Evolutionary conservation across 495 filamentous ascomycete species (phyloP).

Genomic region (Aspergillus conjunctus): DNA sequence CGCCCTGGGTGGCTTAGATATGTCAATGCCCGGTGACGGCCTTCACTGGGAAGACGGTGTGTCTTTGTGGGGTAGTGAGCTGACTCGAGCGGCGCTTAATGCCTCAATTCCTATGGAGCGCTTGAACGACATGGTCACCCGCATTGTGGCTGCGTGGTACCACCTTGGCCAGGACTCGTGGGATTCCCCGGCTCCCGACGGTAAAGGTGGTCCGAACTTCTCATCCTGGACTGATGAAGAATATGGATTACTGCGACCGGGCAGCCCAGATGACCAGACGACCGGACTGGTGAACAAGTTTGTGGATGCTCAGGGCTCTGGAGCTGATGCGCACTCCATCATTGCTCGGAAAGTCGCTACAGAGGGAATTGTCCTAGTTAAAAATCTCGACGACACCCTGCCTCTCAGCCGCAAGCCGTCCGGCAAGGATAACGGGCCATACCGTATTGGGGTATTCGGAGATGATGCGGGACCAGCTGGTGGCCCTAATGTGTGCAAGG

Average conservation of each 20-base stretch:
- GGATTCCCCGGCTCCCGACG: conserved; percentile 55
- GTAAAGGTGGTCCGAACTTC: conserved; percentile 80
- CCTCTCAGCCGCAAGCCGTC: conserved; percentile 62
- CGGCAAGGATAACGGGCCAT: conserved; percentile 38
- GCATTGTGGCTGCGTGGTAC: conserved; percentile 92
- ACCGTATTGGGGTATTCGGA: conserved; percentile 76
- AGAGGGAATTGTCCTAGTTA: conserved; percentile 84
- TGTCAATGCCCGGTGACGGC: conserved; percentile 96
- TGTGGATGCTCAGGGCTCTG: conserved; percentile 65
- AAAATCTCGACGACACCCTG: conserved; percentile 67
- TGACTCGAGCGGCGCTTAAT: conserved; percentile 80
- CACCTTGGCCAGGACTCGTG: conserved; percentile 81
- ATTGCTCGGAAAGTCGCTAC: conserved; percentile 74
- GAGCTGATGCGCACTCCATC: conserved; percentile 64
- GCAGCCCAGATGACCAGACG: conserved; percentile 57
- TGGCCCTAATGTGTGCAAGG: conserved; percentile 75
- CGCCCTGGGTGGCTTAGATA: conserved; percentile 83
- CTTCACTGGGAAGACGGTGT: conserved; percentile 72
- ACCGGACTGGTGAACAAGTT: conserved; percentile 73
- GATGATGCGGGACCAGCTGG: conserved; percentile 74
- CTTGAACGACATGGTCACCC: conserved; percentile 90
- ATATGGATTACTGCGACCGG: conserved; percentile 64
- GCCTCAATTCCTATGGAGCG: conserved; percentile 78
- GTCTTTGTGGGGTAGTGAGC: conserved; percentile 76
- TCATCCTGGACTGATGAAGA: conserved; percentile 82